phyloP scores from a whole-genome alignment of 495 filamentous ascomycete genomes.

The Penicillium maclennaniae region DNA sequence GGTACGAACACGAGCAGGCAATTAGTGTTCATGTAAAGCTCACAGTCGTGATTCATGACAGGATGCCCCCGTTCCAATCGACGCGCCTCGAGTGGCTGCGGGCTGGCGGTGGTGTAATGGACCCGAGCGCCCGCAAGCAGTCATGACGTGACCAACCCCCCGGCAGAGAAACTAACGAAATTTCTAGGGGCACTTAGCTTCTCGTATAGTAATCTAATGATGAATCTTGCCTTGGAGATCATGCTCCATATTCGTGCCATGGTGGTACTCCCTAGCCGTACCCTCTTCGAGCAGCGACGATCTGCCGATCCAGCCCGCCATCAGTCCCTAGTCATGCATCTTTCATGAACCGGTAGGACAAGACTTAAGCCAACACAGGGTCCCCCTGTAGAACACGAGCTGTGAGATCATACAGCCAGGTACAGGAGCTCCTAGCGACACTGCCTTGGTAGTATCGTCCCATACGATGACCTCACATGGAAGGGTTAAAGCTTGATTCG shows the following conservation, averaged over 20 bases:
- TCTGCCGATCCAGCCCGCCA: background rate
- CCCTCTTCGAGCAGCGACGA: background rate
- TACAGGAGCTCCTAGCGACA: background rate
- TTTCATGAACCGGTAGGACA: background rate
- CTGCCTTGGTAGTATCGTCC: background rate
- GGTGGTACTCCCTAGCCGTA: background rate
- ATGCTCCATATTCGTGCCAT: background rate
- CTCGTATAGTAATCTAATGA: background rate
- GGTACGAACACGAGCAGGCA: background rate
- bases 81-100: background rate
- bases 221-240: too few species aligned
- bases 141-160: slow-evolving; percentile 13
- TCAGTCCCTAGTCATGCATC: background rate
- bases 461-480: background rate
- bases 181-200: background rate
- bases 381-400: background rate
- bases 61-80: background rate
- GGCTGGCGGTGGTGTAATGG: background rate
- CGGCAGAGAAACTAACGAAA: background rate
- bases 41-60: background rate
- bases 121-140: background rate
- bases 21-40: background rate
- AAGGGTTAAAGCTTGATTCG: background rate
- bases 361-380: too few species aligned
- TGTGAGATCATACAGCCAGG: background rate